Conservation (phyloP, 176 grass and related monocot genomes). For the Bromus sterilis region DNA sequence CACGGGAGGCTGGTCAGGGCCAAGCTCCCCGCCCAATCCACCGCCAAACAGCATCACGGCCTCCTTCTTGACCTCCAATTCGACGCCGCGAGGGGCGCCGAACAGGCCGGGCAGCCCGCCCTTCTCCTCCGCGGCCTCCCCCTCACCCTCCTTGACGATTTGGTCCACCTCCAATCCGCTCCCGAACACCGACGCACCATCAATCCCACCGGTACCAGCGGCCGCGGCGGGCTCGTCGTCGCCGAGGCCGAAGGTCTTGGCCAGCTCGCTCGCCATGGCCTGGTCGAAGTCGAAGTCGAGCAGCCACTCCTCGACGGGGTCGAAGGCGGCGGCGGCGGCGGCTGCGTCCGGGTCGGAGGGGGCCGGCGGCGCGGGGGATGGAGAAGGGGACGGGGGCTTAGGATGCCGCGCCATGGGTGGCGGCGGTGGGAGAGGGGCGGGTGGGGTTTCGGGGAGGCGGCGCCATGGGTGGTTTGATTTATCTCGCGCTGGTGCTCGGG, state of each 20-base stretch:
- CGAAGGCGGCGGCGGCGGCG: conserved; percentile 37
- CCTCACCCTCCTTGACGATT: not conserved
- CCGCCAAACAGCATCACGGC: not conserved
- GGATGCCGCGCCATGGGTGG: conserved; percentile 29
- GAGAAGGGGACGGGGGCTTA: conserved; percentile 17
- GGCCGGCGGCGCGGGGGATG: not conserved
- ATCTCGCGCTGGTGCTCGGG: not conserved
- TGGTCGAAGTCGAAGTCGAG: conserved; percentile 45
- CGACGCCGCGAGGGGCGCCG: not conserved
- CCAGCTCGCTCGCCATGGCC: conserved; percentile 31
- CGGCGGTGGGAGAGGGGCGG: not conserved
- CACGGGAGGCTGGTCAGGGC: not conserved
- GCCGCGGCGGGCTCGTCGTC: not conserved
- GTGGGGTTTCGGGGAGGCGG: not conserved
- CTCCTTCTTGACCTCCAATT: conserved; percentile 6
- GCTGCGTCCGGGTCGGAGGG: not conserved
- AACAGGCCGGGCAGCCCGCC: not conserved
- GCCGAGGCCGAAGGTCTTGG: not conserved
- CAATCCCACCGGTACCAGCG: not conserved
- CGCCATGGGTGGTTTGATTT: conserved; percentile 19
- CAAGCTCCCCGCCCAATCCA: not conserved
- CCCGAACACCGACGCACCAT: not conserved
- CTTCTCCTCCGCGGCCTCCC: not conserved
- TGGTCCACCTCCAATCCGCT: conserved; percentile 4
- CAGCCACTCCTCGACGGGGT: conserved; percentile 82